A percentile compares a stretch with the other conserved stretches of the same genome.
Evolutionary conservation across 352 stramenopile genomes (phyloP).

Genomic region (Globisporangium takayamanum): DNA sequence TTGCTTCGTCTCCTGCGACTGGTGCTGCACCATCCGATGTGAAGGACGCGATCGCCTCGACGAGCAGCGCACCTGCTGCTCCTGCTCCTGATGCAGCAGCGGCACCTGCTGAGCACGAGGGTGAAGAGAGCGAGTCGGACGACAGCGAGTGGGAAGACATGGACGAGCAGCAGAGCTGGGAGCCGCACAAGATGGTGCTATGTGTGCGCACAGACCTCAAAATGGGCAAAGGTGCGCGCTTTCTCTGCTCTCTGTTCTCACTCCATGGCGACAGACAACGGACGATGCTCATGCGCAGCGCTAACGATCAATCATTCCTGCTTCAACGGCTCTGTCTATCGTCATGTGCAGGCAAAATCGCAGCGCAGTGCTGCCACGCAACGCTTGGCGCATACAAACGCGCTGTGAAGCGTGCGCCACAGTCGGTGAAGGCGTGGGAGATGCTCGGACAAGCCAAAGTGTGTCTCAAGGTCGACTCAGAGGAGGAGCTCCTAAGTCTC

Average conservation of each 20-base stretch:
- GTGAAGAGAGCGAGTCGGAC: conserved; percentile 29
- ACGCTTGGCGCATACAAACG: conserved; percentile 94
- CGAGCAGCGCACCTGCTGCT: not conserved
- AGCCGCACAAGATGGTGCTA: conserved; percentile 92
- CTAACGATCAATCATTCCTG: not conserved
- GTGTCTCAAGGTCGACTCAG: conserved; percentile 80
- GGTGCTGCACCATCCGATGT: not conserved
- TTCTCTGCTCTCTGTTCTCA: conserved; percentile 9
- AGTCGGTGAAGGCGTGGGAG: conserved; percentile 68
- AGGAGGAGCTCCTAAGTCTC: conserved; percentile 73
- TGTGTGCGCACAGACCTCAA: conserved; percentile 93
- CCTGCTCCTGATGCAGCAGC: not conserved
- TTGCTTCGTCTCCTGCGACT: not conserved
- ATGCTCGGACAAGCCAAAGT: conserved; percentile 84
- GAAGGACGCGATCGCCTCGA: not conserved
- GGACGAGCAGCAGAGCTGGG: conserved; percentile 39
- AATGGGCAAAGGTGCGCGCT: conserved; percentile 93
- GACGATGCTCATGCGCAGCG: conserved; percentile 8
- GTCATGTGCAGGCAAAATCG: conserved; percentile 60
- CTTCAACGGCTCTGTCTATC: not conserved
- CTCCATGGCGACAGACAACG: conserved; percentile 5
- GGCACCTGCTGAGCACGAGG: conserved; percentile 1
- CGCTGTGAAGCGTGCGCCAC: conserved; percentile 70
- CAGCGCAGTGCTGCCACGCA: conserved; percentile 85
- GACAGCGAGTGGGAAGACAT: conserved; percentile 60